These are phyloP conservation scores for Alternaria brassicae DNA, from an alignment of 2,329 filamentous ascomycete genomes.

Conservation along the genomic window DNA sequence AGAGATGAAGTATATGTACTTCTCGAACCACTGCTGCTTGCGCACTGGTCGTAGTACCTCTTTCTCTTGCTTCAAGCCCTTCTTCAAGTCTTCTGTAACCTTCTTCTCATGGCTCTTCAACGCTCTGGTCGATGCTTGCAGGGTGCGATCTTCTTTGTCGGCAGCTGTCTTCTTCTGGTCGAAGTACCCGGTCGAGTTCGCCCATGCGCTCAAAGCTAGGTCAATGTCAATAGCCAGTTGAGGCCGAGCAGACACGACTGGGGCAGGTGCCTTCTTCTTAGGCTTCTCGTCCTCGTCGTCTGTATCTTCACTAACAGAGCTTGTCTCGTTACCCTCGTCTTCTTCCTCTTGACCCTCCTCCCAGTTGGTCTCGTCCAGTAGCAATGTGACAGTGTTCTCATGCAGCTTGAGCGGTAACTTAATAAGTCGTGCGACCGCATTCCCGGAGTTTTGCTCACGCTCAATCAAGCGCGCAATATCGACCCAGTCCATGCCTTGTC, in stretches of 20 bases:
- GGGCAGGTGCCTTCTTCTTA: conserved; percentile 56
- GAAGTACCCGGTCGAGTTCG: conserved; percentile 91
- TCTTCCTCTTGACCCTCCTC: conserved; percentile 68
- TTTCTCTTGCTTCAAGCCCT: conserved; percentile 90
- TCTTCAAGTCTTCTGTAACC: conserved; percentile 83
- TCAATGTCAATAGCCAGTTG: conserved; percentile 82
- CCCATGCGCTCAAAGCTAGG: conserved; percentile 80
- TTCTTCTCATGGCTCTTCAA: conserved; percentile 91
- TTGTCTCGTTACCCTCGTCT: conserved; percentile 63
- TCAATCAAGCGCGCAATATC: conserved; percentile 89
- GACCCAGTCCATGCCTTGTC: conserved; percentile 96
- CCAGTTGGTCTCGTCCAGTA: conserved; percentile 73
- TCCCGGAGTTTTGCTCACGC: conserved; percentile 79
- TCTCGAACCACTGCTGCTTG: conserved; percentile 93
- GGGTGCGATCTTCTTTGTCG: conserved; percentile 85
- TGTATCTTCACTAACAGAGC: conserved; percentile 70
- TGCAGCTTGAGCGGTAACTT: conserved; percentile 85
- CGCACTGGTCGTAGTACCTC: conserved; percentile 82
- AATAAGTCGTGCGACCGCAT: conserved; percentile 86
- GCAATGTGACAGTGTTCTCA: conserved; percentile 85
- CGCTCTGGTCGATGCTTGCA: conserved; percentile 79
- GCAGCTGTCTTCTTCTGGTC: conserved; percentile 85
- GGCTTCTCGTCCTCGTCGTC: conserved; percentile 63
- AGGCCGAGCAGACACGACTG: conserved; percentile 47
- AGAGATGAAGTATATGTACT: conserved; percentile 94